phyloP scores from a whole-genome alignment of 1,139 yeast genomes.

The Hyphopichia burtonii region DNA sequence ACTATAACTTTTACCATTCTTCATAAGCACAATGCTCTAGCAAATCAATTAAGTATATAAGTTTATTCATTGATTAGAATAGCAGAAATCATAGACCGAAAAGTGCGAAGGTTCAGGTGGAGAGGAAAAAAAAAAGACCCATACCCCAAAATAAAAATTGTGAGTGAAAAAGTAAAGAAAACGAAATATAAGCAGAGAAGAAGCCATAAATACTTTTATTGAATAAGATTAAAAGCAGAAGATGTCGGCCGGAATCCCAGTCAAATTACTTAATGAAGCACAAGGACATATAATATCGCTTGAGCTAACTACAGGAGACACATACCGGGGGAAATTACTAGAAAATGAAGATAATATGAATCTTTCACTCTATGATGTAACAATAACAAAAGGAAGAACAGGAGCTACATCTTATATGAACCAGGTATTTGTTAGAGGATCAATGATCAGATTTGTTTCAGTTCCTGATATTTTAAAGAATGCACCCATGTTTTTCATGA shows the following conservation, averaged over 20 bases:
- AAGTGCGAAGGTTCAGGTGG: background rate
- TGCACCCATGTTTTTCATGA: conserved; percentile 80
- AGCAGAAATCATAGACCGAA: background rate
- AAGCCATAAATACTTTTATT: background rate
- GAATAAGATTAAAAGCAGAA: too few relatives aligned
- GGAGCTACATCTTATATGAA: conserved; percentile 78
- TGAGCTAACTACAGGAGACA: conserved; percentile 83
- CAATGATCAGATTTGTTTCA: conserved; percentile 78
- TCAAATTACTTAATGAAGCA: conserved; percentile 84
- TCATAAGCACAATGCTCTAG: too few relatives aligned
- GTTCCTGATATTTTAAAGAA: conserved; percentile 86
- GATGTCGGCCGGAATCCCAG: conserved; percentile 73
- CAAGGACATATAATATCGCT: conserved; percentile 84
- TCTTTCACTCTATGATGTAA: conserved; percentile 78
- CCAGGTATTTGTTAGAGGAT: conserved; percentile 88
- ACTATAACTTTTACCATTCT: too few relatives aligned
- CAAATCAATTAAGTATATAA: too few relatives aligned
- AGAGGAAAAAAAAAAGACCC: background rate
- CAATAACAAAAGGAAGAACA: conserved; percentile 64
- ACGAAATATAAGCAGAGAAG: background rate
- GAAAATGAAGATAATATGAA: conserved; percentile 95
- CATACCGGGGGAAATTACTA: conserved; percentile 80
- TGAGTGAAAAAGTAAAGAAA: too few relatives aligned
- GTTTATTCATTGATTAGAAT: background rate
- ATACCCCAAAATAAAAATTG: background rate